These are phyloP conservation scores for Dendrobium catenatum DNA, from an alignment of 106 monocot species.

Conservation along the genomic window DNA sequence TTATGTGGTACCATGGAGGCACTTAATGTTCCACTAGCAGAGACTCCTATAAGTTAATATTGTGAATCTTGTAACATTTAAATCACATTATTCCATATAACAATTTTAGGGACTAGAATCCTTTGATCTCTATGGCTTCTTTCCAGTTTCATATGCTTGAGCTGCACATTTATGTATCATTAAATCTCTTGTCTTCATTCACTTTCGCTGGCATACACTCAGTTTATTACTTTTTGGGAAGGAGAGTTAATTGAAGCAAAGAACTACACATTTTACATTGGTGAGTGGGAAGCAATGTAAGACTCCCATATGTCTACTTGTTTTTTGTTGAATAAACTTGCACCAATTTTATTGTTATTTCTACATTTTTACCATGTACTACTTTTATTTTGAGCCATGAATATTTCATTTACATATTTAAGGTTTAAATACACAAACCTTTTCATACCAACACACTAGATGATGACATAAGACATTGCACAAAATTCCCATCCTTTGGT, in stretches of 20 bases:
- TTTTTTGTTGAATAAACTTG: background rate
- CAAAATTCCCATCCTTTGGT: slow-evolving; percentile 74
- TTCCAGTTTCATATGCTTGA: background rate
- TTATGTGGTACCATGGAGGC: slow-evolving; percentile 99
- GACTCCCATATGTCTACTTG: slow-evolving; percentile 2
- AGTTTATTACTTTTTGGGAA: slow-evolving; percentile 99
- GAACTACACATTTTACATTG: slow-evolving; percentile 88
- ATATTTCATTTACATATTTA: background rate
- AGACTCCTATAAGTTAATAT: slow-evolving; percentile 72
- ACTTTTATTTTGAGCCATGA: background rate
- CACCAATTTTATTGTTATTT: background rate
- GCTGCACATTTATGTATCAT: background rate
- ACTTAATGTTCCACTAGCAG: slow-evolving; percentile 91
- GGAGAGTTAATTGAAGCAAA: slow-evolving; percentile 92
- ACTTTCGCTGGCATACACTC: slow-evolving; percentile 3
- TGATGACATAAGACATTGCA: slow-evolving; percentile 92
- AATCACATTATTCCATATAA: background rate
- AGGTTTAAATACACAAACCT: background rate
- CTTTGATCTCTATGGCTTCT: background rate
- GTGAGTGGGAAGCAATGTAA: slow-evolving; percentile 98
- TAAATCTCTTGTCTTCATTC: slow-evolving; percentile 1
- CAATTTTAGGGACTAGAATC: background rate
- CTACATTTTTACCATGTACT: background rate
- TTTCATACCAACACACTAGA: slow-evolving; percentile 52
- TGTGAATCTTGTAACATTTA: background rate